These are phyloP conservation scores for Cadophora gregata DNA, from an alignment of 2,329 filamentous ascomycete species.

Conservation along the genomic window DNA sequence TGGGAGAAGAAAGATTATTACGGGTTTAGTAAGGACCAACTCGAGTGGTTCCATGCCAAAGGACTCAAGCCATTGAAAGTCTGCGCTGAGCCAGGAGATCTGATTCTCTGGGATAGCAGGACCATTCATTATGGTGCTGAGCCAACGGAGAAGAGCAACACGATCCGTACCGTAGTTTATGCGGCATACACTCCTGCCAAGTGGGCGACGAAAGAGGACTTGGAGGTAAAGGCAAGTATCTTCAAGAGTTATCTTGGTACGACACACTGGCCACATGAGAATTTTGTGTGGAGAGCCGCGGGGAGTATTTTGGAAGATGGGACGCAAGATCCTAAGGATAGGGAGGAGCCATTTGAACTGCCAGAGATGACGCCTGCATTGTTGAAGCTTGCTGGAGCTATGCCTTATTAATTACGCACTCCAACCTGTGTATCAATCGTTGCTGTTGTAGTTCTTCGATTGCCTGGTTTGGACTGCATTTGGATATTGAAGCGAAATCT, in stretches of 20 bases:
- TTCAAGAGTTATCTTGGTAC: conserved; percentile 41
- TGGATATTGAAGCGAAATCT: too few species aligned
- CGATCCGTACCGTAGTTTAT: conserved; percentile 47
- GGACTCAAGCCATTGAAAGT: conserved; percentile 45
- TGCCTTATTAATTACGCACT: conserved; percentile 30
- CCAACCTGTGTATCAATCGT: too few species aligned
- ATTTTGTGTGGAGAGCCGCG: conserved; percentile 30
- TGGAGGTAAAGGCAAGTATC: conserved; percentile 38
- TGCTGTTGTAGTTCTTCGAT: too few species aligned
- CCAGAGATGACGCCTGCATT: conserved; percentile 39
- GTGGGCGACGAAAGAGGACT: conserved; percentile 41
- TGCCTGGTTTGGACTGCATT: too few species aligned
- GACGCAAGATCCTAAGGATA: conserved; percentile 34
- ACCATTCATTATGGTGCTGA: conserved; percentile 47
- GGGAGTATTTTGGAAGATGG: conserved; percentile 35
- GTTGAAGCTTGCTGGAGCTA: conserved; percentile 42
- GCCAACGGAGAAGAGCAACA: conserved; percentile 36
- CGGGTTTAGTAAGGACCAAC: conserved; percentile 41
- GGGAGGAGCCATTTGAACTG: conserved; percentile 38
- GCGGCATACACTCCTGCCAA: conserved; percentile 48
- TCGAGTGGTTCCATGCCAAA: conserved; percentile 45
- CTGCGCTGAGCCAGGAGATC: conserved; percentile 46
- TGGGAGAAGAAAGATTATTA: conserved; percentile 41
- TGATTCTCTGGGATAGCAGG: conserved; percentile 49
- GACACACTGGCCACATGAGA: conserved; percentile 46